These are phyloP conservation scores for Zizania latifolia DNA, from an alignment of 176 grass and related monocot genomes.

Conservation along the genomic window DNA sequence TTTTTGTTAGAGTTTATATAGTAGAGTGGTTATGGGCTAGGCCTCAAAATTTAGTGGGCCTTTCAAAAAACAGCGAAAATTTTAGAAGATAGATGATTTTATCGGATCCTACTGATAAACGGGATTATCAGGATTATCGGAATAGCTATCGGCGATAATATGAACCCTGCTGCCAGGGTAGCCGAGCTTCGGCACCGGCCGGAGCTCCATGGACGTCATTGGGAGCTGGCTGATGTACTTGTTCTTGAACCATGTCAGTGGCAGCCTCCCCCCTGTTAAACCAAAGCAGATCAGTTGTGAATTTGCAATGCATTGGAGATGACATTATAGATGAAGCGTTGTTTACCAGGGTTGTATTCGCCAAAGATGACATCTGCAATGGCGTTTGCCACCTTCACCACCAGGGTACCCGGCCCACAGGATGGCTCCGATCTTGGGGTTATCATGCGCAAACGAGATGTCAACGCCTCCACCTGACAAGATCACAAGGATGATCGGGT, in stretches of 20 bases:
- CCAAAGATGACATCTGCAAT: constrained; percentile 49
- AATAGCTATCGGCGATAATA: too few species aligned
- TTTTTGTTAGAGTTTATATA: too few species aligned
- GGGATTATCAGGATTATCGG: too few species aligned
- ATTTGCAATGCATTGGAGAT: neutral
- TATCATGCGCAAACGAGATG: constrained; percentile 43
- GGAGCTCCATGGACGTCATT: constrained; percentile 42
- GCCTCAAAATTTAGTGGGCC: too few species aligned
- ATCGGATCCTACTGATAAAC: too few species aligned
- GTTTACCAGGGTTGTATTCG: constrained; percentile 34
- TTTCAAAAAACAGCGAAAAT: too few species aligned
- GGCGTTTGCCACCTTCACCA: constrained; percentile 39
- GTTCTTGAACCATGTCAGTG: constrained; percentile 39
- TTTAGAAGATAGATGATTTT: too few species aligned
- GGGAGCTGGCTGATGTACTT: constrained; percentile 34
- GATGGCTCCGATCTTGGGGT: constrained; percentile 53
- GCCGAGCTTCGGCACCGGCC: constrained; percentile 13
- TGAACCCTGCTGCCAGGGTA: constrained; percentile 42
- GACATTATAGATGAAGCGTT: too few species aligned
- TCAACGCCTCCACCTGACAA: constrained; percentile 47
- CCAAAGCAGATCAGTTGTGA: neutral
- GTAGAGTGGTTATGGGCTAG: too few species aligned
- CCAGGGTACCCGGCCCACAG: constrained; percentile 59
- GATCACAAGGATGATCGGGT: constrained; percentile 50
- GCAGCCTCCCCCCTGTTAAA: constrained; percentile 29